phyloP scores from a whole-genome alignment of 2,329 filamentous ascomycete genomes.

The Aaosphaeria arxii region DNA sequence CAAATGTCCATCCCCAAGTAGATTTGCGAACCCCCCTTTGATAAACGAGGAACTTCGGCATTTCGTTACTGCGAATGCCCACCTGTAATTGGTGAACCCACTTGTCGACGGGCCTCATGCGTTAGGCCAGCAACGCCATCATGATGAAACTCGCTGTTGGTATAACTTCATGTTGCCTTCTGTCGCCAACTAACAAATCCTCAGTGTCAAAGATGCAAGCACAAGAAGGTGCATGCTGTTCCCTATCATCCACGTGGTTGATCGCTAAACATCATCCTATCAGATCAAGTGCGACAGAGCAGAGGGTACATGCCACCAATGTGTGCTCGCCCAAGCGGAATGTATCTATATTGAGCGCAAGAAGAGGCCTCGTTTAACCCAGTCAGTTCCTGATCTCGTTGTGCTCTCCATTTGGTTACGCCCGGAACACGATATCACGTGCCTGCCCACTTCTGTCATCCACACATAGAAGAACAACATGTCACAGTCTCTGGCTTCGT shows the following conservation, averaged over 20 bases:
- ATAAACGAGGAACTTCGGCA: too few relatives aligned
- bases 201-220: slow-evolving; percentile 18
- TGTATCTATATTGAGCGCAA: slow-evolving; percentile 27
- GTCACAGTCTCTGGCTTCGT: too few relatives aligned
- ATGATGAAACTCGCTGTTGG: too few relatives aligned
- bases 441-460: not conserved
- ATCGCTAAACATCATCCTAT: not conserved
- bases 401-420: not conserved
- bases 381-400: slow-evolving; percentile 4
- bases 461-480: too few relatives aligned
- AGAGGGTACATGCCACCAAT: slow-evolving; percentile 23
- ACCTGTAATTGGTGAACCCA: too few relatives aligned
- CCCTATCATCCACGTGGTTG: not conserved
- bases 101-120: too few relatives aligned
- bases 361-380: slow-evolving; percentile 19
- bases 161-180: too few relatives aligned
- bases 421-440: not conserved
- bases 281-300: slow-evolving; percentile 28
- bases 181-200: not conserved
- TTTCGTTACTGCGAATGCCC: too few relatives aligned
- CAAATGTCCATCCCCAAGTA: too few relatives aligned
- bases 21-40: too few relatives aligned
- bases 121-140: too few relatives aligned
- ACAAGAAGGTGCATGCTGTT: slow-evolving; percentile 10
- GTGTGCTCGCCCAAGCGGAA: slow-evolving; percentile 17